phyloP scores from a whole-genome alignment of 345 rosid species.

The Salix arbutifolia region DNA sequence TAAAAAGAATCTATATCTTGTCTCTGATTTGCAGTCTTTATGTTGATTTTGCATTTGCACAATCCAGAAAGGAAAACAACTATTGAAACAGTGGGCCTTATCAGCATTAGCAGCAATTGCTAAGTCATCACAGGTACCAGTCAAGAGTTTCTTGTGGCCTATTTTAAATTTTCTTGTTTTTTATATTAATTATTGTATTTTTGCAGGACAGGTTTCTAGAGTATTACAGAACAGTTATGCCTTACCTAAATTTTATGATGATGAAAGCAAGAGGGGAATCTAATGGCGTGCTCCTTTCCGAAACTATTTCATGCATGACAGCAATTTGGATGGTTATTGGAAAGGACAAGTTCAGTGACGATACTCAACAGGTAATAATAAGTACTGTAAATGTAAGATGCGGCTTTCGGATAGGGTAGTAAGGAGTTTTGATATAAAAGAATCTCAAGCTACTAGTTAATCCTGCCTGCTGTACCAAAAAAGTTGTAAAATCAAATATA shows the following conservation, averaged over 20 bases:
- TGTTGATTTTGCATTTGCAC: not conserved
- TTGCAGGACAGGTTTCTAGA: slow-evolving; percentile 15
- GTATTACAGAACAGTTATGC: slow-evolving; percentile 30
- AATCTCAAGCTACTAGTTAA: too few relatives aligned
- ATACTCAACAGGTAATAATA: not conserved
- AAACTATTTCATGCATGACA: slow-evolving; percentile 1
- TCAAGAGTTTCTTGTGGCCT: not conserved
- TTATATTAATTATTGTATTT: not conserved
- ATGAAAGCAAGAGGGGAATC: slow-evolving; percentile 13
- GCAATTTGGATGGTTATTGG: slow-evolving; percentile 2
- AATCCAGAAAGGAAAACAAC: slow-evolving; percentile 3
- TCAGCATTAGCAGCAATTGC: slow-evolving; percentile 1
- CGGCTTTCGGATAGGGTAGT: not conserved
- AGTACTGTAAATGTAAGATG: not conserved
- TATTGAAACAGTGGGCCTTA: not conserved
- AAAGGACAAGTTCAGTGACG: not conserved
- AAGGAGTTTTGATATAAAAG: not conserved
- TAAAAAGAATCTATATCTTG: too few relatives aligned
- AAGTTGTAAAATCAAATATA: too few relatives aligned
- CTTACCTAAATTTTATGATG: slow-evolving; percentile 27
- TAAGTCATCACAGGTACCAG: slow-evolving; percentile 3
- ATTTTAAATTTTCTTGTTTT: too few relatives aligned
- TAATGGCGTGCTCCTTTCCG: not conserved
- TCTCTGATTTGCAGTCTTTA: not conserved
- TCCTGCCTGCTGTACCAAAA: too few relatives aligned